Evolutionary conservation across 2,329 filamentous ascomycete genomes (phyloP).

Genomic region (Nemania sp.): DNA sequence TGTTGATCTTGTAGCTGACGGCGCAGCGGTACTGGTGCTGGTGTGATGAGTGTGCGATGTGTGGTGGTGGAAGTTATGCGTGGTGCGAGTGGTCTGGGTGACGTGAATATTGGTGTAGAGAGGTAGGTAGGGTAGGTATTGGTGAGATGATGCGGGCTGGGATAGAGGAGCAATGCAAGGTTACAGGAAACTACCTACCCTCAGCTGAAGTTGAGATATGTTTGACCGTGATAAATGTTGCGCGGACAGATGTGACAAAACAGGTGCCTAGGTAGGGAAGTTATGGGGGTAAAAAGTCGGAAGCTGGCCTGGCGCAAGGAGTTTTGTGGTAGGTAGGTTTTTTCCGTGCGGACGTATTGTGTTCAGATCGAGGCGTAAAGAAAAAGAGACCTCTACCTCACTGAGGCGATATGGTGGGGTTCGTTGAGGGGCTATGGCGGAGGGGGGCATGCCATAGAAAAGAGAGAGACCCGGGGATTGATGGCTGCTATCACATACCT

Average conservation of each 20-base stretch:
- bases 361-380: no score
- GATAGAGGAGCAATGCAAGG: constrained; percentile 16
- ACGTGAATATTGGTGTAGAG: constrained; percentile 1
- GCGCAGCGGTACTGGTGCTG: neutral
- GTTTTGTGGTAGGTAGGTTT: neutral
- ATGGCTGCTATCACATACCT: constrained; percentile 14
- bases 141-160: constrained; percentile 5
- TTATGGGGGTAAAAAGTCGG: neutral
- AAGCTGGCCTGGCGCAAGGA: neutral
- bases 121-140: no score
- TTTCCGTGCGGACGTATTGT: neutral
- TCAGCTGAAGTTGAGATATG: constrained; percentile 7
- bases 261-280: neutral
- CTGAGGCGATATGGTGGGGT: constrained; percentile 20
- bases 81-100: neutral
- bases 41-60: no score
- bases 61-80: no score
- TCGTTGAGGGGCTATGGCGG: constrained; percentile 22
- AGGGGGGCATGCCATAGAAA: neutral
- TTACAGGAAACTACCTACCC: constrained; percentile 11
- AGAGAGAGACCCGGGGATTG: neutral
- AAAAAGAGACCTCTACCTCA: neutral
- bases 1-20: constrained; percentile 5
- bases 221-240: neutral
- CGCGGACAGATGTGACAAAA: neutral